Evolutionary conservation across 139 green algal species (phyloP), one percentile per base, ranked within the genome.

Genomic region (Limnomonas spitsbergensis): DNA sequence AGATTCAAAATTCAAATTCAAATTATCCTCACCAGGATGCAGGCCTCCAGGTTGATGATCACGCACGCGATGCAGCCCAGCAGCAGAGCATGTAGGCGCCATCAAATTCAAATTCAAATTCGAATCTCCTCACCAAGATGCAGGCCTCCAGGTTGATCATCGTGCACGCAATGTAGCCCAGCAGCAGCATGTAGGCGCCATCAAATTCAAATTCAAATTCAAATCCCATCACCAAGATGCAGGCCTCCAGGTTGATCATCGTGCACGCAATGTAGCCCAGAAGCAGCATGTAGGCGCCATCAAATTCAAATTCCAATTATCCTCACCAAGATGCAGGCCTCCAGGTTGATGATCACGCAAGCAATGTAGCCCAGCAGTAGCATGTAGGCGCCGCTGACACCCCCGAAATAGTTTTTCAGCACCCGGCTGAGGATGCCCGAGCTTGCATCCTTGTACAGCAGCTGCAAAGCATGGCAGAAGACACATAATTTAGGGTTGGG

Each of bases 61-160:
- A 72, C 29, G 24, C 61, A 72, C 29, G 29, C 29, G 9, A 72
- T 7, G 24, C 29, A 72, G 6, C 9, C 29, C 7, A 72, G 61
- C 29, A 72, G 29, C 27, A 36, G n/a, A n/a, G 27, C 26, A 72
- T 37, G 61, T 39, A 72, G 27, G 61, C 29, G 61, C 61, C 61
- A n/a, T n/a, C n/a, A n/a, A n/a, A n/a, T n/a, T n/a, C n/a, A n/a
- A n/a, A n/a, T n/a, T n/a, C n/a, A n/a, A n/a, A n/a, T n/a, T n/a
- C n/a, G n/a, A n/a, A n/a, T n/a, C n/a, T n/a, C n/a, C n/a, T n/a
- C n/a, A 72, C 61, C 61, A 72, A 37, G 27, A 72, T 39, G 29
- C 61, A 72, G 9, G 61, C 61, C 61, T 72, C 27, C 61, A 72
- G 29, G 61, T 72, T 72, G 61, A 72, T 36, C 9, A 72, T 72